A percentile compares a stretch with the other conserved stretches of the same genome.
Evolutionary conservation across 441 rosid species (phyloP).

Genomic region (Aquilaria agallochum): DNA sequence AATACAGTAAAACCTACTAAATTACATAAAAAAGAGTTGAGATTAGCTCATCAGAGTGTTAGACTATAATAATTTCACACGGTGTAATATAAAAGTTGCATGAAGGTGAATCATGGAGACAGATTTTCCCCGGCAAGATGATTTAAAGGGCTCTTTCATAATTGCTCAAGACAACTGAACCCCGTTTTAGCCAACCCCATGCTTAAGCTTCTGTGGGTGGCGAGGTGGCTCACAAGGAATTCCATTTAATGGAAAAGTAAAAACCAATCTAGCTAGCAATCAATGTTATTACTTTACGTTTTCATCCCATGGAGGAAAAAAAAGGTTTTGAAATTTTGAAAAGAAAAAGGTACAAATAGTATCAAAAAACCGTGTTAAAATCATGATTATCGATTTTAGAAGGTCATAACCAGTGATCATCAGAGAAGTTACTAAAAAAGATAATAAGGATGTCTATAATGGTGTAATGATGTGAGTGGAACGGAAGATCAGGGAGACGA

Average conservation of each 20-base stretch:
- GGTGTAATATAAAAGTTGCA: constrained; percentile 14
- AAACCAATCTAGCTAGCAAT: too few relatives aligned
- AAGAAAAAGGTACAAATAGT: too few relatives aligned
- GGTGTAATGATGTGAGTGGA: constrained; percentile 14
- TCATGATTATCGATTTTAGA: constrained; percentile 6
- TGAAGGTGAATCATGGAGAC: constrained; percentile 37
- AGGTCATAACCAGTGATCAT: background rate
- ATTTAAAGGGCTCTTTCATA: constrained; percentile 45
- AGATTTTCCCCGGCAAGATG: constrained; percentile 32
- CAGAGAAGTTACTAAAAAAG: background rate
- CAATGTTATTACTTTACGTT: too few relatives aligned
- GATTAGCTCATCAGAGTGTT: constrained; percentile 1
- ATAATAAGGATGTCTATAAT: constrained; percentile 7
- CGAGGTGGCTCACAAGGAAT: too few relatives aligned
- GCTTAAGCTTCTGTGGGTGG: too few relatives aligned
- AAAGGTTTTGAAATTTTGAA: too few relatives aligned
- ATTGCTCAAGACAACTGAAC: constrained; percentile 13
- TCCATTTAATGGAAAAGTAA: too few relatives aligned
- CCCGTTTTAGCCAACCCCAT: too few relatives aligned
- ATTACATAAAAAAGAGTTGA: background rate
- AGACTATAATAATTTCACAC: background rate
- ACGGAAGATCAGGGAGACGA: constrained; percentile 32
- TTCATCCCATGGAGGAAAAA: too few relatives aligned
- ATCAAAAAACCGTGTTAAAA: too few relatives aligned
- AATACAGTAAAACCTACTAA: too few relatives aligned